phyloP scores from a whole-genome alignment of 2,329 filamentous ascomycete genomes.

The Teratosphaeria epicoccoides region DNA sequence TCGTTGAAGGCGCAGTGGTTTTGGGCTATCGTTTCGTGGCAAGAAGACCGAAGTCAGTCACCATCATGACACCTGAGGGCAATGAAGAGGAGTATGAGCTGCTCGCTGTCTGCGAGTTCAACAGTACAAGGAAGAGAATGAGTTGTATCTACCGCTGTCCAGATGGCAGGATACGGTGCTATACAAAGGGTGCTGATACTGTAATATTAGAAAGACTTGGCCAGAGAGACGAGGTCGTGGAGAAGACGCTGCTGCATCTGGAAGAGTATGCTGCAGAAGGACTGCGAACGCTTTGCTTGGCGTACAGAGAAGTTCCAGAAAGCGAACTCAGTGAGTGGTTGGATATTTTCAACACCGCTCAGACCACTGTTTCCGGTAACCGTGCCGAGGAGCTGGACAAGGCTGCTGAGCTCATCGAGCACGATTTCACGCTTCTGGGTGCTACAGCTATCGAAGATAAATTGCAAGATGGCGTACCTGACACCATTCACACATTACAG shows the following conservation, averaged over 20 bases:
- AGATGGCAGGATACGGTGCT: slow-evolving; percentile 86
- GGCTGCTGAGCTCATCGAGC: slow-evolving; percentile 89
- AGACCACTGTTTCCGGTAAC: slow-evolving; percentile 83
- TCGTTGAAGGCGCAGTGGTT: slow-evolving; percentile 78
- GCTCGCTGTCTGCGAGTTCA: slow-evolving; percentile 96
- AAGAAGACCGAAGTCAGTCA: slow-evolving; percentile 78
- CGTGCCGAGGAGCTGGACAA: slow-evolving; percentile 94
- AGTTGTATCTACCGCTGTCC: slow-evolving; percentile 94
- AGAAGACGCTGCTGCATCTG: slow-evolving; percentile 84
- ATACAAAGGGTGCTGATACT: slow-evolving; percentile 94
- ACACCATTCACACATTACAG: slow-evolving; percentile 95
- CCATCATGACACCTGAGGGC: slow-evolving; percentile 59
- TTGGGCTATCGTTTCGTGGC: slow-evolving; percentile 87
- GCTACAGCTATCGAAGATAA: slow-evolving; percentile 96
- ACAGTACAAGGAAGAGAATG: slow-evolving; percentile 95
- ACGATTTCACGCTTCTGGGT: slow-evolving; percentile 79
- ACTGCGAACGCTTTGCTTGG: slow-evolving; percentile 83
- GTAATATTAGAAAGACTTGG: slow-evolving; percentile 88
- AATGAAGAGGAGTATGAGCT: slow-evolving; percentile 74
- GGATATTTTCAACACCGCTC: slow-evolving; percentile 73
- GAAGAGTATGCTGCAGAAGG: slow-evolving; percentile 98
- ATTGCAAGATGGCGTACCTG: slow-evolving; percentile 91
- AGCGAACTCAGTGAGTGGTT: slow-evolving; percentile 82
- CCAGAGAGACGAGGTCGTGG: slow-evolving; percentile 68
- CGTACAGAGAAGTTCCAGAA: slow-evolving; percentile 86